Evolutionary conservation across 208 protist genomes (phyloP), one percentile per base, ranked within the genome.

Genomic region (Naegleria fowleri): DNA sequence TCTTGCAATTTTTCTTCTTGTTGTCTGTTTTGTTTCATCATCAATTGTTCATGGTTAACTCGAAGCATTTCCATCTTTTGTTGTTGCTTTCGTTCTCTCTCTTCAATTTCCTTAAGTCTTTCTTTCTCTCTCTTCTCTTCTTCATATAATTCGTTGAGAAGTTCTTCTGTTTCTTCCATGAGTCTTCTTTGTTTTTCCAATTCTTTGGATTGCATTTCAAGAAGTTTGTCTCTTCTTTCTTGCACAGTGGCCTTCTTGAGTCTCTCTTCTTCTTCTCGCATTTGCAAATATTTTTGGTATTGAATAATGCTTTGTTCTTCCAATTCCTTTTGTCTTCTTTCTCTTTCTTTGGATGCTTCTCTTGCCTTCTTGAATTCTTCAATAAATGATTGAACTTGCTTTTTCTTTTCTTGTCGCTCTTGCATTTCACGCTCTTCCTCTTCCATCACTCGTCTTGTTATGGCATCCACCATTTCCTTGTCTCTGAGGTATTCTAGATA

Each of bases 121-220:
- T 52, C 39, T 15, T n/a, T 90, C 88, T 84, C 88, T 51, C 43
- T 38, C 38, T 90, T 22, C 29, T 90, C 88, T 84, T 84, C 88
- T 22, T 19, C 38, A 51, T 87, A 51, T 2, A 87, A 48, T 87
- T 87, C 83, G 52, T 87, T 87, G 6, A 87, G 33, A 29, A 90
- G 19, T 15, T 84, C 43, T 39, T 84, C 88, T n/a, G 33, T 75
- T 51, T 90, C 38, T 51, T 84, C 88, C 43, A 48, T 67, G 4
- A 43, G 29, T 67, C 33, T 51, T 84, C 88, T 84, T 38, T 51
- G 15, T 13, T 52, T 22, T 36, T 52, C 75, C 1, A 85, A 36
- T n/a, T 84, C 88, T 48, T 51, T 90, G 7, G 38, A 75, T 38
- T 90, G 67, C 11, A 48, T 51, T 67, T 90, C 75, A 15, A 85